Base-by-base conservation (phyloP, 1,139 yeast genomes). In the Ogataea hybrid region DNA sequence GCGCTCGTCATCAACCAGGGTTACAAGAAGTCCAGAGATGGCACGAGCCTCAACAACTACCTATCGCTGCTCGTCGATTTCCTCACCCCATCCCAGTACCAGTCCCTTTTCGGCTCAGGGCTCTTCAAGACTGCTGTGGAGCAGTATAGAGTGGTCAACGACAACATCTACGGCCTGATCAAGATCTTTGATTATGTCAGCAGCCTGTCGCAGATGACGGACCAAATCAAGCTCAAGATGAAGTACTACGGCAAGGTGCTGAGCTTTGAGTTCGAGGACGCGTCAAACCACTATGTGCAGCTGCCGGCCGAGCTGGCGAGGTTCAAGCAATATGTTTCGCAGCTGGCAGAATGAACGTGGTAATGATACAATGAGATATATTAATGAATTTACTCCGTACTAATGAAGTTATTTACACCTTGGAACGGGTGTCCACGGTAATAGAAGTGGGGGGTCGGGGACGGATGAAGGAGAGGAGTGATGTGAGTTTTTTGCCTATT, bases 101-200 rank as follows among this genome's bases (percentile, higher is more conserved):
- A 28, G 3, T 16, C 33, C 8, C 29, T 60, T 12, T 43, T 53
- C 37, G 42, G 45, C 15, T 44, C 56, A 7, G 38, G 44, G 6
- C 50, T 59, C 18, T 61, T 59, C 47, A 59, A 52, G 36, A 28
- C 38, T 25, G 49, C 57, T 3, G 48, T 61, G 35, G 64, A 62
- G 48, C 57, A 60, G 35, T 62, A 57, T 46, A 51, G 65, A 43
- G 44, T 62, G 32, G 39, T 53, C 12, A 52, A 41, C 27, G 65
- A 62, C 39, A 62, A 60, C 42, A 50, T 62, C 21, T 61, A 62
- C 45, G 65, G 65, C 1, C 49, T 62, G 23, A 50, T 58, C 43
- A 57, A 58, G 42, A 48, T 55, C 17, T 48, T 59, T 28, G 45
- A 44, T 5, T 32, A 37, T 23, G 10, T 48, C 14, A 21, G 31